A percentile compares a stretch with the other conserved stretches of the same genome.
phyloP scores from a whole-genome alignment of 129 eudicot genomes.

The Artemisia annua region DNA sequence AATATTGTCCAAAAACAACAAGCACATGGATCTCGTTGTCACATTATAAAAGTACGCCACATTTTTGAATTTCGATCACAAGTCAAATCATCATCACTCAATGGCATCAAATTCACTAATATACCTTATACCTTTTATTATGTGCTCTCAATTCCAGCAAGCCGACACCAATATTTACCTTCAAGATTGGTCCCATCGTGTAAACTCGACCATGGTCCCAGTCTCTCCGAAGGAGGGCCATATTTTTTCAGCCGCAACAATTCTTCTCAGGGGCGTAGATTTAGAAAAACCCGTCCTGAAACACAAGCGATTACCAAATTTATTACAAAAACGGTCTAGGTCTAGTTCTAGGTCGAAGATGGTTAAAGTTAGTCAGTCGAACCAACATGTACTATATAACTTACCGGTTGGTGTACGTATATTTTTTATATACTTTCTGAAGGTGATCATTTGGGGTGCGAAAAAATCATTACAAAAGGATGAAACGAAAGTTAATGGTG shows the following conservation, averaged over 20 bases:
- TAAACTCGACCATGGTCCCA: conserved; percentile 22
- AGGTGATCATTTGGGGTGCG: conserved; percentile 25
- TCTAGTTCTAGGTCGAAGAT: background rate
- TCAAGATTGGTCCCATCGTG: conserved; percentile 14
- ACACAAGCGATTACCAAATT: conserved; percentile 17
- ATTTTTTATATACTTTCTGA: conserved; percentile 26
- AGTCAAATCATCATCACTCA: conserved; percentile 33
- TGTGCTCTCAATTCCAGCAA: conserved; percentile 18
- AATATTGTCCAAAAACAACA: conserved; percentile 13
- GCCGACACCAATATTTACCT: conserved; percentile 9
- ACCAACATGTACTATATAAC: conserved; percentile 2
- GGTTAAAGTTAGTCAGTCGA: conserved; percentile 3
- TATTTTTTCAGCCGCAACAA: background rate
- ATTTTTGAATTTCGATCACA: background rate
- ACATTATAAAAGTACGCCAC: conserved; percentile 27
- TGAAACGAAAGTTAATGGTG: conserved; percentile 17
- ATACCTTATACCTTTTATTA: conserved; percentile 1
- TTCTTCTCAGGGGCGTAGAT: background rate
- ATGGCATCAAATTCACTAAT: conserved; percentile 30
- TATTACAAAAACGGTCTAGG: conserved; percentile 7
- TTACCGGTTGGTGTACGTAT: conserved; percentile 25
- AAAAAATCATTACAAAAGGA: conserved; percentile 11
- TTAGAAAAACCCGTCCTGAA: background rate
- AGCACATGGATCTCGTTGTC: conserved; percentile 21
- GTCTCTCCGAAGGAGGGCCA: background rate